Evolutionary conservation across 164 flowering plant genomes (phyloP).

Genomic region (Santalum album): DNA sequence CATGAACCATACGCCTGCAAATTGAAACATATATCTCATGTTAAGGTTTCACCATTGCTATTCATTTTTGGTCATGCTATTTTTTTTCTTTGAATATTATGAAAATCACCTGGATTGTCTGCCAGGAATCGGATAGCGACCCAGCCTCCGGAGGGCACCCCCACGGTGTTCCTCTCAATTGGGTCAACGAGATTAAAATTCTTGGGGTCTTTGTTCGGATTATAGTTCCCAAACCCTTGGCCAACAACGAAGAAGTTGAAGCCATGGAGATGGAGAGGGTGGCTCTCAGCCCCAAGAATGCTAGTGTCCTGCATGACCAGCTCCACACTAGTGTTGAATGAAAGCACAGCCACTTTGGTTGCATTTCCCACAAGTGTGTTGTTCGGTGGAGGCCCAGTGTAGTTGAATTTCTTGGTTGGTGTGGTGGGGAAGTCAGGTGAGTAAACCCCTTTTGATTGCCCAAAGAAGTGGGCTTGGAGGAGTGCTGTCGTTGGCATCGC

Average conservation of each 20-base stretch:
- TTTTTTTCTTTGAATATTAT: no score
- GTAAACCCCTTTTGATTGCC: slow-evolving; percentile 3
- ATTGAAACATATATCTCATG: no score
- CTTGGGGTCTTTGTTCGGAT: background rate
- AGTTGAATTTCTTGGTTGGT: background rate
- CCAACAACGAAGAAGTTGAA: slow-evolving; percentile 8
- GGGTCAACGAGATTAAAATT: background rate
- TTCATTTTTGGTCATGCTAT: no score
- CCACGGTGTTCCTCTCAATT: background rate
- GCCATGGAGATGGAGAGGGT: slow-evolving; percentile 5
- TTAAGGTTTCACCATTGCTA: no score
- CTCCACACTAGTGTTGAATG: slow-evolving; percentile 3
- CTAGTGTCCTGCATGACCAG: background rate
- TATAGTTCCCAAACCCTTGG: background rate
- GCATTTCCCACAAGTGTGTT: background rate
- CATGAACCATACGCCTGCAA: background rate
- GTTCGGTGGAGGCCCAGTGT: background rate
- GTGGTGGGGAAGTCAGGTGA: background rate
- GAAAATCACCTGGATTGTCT: background rate
- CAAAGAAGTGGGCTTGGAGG: slow-evolving; percentile 3
- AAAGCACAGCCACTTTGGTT: background rate
- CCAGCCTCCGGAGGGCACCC: background rate
- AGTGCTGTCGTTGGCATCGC: background rate
- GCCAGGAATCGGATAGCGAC: background rate
- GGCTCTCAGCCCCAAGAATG: background rate